These are phyloP conservation scores for Brassica incana DNA, from an alignment of 345 rosid species.

Conservation along the genomic window DNA sequence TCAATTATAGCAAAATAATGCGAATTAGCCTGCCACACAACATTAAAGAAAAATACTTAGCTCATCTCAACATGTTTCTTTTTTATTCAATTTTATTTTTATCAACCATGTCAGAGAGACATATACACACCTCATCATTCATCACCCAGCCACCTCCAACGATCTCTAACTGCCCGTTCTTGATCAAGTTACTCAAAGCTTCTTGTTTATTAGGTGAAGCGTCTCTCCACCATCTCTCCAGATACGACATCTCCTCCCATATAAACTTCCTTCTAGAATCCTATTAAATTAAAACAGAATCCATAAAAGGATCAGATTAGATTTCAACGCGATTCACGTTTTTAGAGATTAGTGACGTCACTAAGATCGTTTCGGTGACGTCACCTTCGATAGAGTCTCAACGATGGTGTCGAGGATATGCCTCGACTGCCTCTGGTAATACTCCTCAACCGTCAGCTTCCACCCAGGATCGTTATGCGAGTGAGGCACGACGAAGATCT, in stretches of 20 bases:
- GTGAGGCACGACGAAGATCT: conserved; percentile 90
- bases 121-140: conserved; percentile 84
- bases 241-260: conserved; percentile 99
- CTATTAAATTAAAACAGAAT: conserved; percentile 33
- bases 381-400: conserved; percentile 78
- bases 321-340: neutral
- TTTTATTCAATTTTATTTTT: neutral
- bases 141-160: conserved; percentile 99
- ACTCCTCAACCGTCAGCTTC: conserved; percentile 96
- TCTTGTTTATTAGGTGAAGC: conserved; percentile 61
- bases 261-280: conserved; percentile 87
- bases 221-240: conserved; percentile 99
- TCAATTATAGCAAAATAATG: conserved; percentile 95
- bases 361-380: neutral
- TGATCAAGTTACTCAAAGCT: conserved; percentile 71
- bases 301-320: neutral
- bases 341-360: conserved; percentile 29
- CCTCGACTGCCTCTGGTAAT: conserved; percentile 76
- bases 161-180: conserved; percentile 91
- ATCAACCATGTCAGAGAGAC: too few relatives aligned
- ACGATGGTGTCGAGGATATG: conserved; percentile 88
- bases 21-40: conserved; percentile 88
- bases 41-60: conserved; percentile 30
- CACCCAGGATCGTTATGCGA: conserved; percentile 99
- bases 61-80: conserved; percentile 2